Conservation (phyloP, 768 basidiomycete genomes). For the Pisolithus sp. region DNA sequence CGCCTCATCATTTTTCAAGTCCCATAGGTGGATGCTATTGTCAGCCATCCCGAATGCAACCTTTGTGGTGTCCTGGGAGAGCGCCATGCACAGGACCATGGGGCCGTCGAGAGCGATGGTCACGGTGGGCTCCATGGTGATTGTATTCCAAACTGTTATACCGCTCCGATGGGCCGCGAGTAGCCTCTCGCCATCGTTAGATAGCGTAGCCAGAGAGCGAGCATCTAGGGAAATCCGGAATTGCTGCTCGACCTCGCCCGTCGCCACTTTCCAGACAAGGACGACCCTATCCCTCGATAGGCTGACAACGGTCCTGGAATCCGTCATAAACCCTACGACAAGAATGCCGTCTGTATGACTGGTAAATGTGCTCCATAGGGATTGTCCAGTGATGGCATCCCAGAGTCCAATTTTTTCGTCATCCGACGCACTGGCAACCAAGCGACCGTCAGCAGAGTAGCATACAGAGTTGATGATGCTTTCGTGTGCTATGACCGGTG, state of each 20-base stretch:
- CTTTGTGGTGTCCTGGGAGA: conserved; percentile 3
- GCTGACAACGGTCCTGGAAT: no score
- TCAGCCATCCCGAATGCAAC: conserved; percentile 11
- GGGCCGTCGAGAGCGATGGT: background rate
- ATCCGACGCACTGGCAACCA: background rate
- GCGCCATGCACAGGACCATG: conserved; percentile 1
- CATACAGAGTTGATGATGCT: conserved; percentile 2
- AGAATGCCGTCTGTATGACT: background rate
- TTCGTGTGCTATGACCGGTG: conserved; percentile 11
- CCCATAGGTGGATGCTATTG: conserved; percentile 10
- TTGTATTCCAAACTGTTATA: background rate
- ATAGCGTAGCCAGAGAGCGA: no score
- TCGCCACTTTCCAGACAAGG: no score
- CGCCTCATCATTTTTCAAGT: background rate
- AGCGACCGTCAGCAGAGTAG: conserved; percentile 1
- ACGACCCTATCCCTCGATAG: no score
- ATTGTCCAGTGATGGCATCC: conserved; percentile 5
- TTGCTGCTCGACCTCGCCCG: no score
- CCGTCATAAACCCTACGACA: background rate
- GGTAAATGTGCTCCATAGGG: background rate
- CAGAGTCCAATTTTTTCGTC: conserved; percentile 8
- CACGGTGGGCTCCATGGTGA: background rate
- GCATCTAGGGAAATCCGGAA: no score
- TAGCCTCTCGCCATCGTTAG: background rate
- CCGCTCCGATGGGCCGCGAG: background rate